Conservation (phyloP, 495 filamentous ascomycete genomes). For the Achaetomiella virescens region DNA sequence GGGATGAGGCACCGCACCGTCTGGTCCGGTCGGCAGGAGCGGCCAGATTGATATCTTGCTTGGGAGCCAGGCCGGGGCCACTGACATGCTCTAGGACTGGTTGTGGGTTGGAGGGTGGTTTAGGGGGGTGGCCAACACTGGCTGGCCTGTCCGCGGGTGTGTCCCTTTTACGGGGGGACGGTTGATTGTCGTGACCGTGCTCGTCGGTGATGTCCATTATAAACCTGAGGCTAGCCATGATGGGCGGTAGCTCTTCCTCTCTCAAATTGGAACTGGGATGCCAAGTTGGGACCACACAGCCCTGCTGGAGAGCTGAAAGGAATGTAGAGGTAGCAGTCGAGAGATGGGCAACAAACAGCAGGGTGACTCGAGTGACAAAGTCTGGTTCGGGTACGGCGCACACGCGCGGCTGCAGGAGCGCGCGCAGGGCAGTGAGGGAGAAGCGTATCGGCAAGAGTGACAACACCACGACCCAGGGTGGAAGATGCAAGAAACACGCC, state of each 20-base stretch:
- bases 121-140: slow-evolving; percentile 20
- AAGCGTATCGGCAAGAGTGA: slow-evolving; percentile 8
- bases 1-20: slow-evolving; percentile 19
- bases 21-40: slow-evolving; percentile 20
- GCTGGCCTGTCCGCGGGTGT: slow-evolving; percentile 33
- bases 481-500: slow-evolving; percentile 14
- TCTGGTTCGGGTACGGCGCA: slow-evolving; percentile 15
- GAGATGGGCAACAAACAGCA: slow-evolving; percentile 19
- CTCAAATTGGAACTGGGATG: slow-evolving; percentile 40
- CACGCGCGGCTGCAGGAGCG: slow-evolving; percentile 33
- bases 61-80: slow-evolving; percentile 18
- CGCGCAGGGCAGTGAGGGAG: slow-evolving; percentile 8
- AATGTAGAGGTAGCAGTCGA: slow-evolving; percentile 28
- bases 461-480: slow-evolving; percentile 3
- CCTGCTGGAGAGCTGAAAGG: slow-evolving; percentile 27
- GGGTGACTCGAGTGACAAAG: slow-evolving; percentile 22
- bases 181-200: slow-evolving; percentile 24
- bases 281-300: slow-evolving; percentile 37
- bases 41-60: slow-evolving; percentile 30
- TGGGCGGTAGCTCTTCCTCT: slow-evolving; percentile 25
- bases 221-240: slow-evolving; percentile 44
- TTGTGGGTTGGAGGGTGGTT: slow-evolving; percentile 19
- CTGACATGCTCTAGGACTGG: slow-evolving; percentile 24
- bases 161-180: slow-evolving; percentile 31
- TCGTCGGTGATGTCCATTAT: slow-evolving; percentile 46